phyloP scores from a whole-genome alignment of 108 stramenopile genomes.

The Conticribra weissflogii region DNA sequence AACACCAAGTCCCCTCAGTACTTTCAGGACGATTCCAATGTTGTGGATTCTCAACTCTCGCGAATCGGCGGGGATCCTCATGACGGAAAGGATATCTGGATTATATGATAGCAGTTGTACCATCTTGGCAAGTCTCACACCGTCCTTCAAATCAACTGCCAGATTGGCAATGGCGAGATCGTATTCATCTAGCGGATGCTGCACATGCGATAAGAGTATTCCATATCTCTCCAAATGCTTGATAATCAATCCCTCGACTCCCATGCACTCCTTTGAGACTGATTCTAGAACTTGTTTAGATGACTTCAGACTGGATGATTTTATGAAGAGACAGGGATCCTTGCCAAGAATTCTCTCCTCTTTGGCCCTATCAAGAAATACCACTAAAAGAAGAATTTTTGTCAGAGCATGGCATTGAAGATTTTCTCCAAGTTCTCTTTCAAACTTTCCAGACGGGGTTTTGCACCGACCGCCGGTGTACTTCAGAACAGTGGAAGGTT shows the following conservation, averaged over 20 bases:
- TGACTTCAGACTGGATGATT: slow-evolving; percentile 79
- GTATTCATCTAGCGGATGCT: slow-evolving; percentile 90
- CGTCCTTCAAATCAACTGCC: slow-evolving; percentile 93
- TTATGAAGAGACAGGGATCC: slow-evolving; percentile 69
- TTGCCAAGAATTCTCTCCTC: slow-evolving; percentile 58
- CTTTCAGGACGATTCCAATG: slow-evolving; percentile 67
- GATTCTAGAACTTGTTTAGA: slow-evolving; percentile 77
- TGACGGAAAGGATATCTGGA: slow-evolving; percentile 50
- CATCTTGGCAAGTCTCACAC: slow-evolving; percentile 84
- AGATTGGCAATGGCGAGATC: slow-evolving; percentile 84
- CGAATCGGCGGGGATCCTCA: slow-evolving; percentile 89
- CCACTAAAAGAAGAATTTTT: slow-evolving; percentile 72
- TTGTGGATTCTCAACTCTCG: slow-evolving; percentile 94
- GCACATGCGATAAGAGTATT: slow-evolving; percentile 76
- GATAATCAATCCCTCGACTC: slow-evolving; percentile 85
- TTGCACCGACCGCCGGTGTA: slow-evolving; percentile 77
- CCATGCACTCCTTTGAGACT: slow-evolving; percentile 82
- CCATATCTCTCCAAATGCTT: slow-evolving; percentile 84
- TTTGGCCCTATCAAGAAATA: slow-evolving; percentile 86
- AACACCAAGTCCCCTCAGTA: slow-evolving; percentile 52
- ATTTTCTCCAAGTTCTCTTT: slow-evolving; percentile 61
- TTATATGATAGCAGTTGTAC: slow-evolving; percentile 67
- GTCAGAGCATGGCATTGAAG: slow-evolving; percentile 70
- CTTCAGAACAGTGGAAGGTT: slow-evolving; percentile 59
- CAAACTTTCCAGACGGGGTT: slow-evolving; percentile 77